Evolutionary conservation across 345 rosid genomes (phyloP).

Genomic region (Geranium brycei): DNA sequence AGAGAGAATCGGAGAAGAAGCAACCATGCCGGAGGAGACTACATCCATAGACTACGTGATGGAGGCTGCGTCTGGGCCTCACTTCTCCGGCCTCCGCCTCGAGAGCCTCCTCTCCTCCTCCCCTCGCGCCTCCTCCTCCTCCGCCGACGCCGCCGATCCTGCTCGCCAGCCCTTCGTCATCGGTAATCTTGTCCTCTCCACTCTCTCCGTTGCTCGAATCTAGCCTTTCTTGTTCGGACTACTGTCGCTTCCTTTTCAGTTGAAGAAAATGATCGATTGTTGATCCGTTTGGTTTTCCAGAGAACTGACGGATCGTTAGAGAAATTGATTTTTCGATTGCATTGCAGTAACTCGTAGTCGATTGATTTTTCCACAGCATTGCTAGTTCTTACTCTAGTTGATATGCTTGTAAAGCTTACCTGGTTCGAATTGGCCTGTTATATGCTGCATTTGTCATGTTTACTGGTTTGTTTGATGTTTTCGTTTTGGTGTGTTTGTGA

Average conservation of each 20-base stretch:
- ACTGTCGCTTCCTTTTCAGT: not conserved
- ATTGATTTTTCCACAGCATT: not conserved
- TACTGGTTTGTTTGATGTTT: not conserved
- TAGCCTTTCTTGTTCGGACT: not conserved
- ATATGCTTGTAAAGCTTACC: not conserved
- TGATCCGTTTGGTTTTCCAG: too few species aligned
- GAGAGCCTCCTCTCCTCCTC: conserved; percentile 57
- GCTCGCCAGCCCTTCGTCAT: conserved; percentile 65
- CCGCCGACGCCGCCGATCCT: conserved; percentile 29
- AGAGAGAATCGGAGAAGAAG: not conserved
- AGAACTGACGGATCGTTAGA: not conserved
- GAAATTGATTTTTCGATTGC: not conserved
- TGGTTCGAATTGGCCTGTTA: not conserved
- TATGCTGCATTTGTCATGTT: conserved; percentile 1
- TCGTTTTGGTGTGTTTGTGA: conserved; percentile 2
- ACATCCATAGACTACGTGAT: conserved; percentile 63
- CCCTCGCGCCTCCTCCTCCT: conserved; percentile 22
- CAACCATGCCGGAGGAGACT: conserved; percentile 41
- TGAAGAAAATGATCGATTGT: not conserved
- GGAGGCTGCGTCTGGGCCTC: conserved; percentile 97
- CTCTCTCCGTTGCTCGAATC: not conserved
- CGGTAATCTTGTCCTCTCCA: conserved; percentile 25
- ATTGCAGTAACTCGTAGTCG: not conserved
- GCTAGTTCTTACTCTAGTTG: not conserved
- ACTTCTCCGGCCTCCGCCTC: conserved; percentile 93